A percentile compares a stretch with the other conserved stretches of the same genome.
Conservation (phyloP, 805 yeast genomes). For the Lipomyces japonicus region DNA sequence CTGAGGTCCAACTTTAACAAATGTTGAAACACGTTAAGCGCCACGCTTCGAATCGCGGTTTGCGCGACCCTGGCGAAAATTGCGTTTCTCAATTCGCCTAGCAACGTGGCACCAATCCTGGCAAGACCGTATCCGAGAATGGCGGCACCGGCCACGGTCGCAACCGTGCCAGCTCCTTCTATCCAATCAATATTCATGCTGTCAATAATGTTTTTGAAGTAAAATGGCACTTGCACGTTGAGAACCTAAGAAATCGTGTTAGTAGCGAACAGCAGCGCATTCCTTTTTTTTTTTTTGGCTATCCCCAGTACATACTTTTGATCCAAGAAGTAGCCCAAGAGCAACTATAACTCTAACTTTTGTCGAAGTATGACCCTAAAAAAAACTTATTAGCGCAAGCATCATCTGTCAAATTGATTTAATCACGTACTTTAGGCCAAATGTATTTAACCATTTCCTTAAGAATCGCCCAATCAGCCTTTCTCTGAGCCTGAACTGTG, state of each 20-base stretch:
- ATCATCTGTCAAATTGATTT: background rate
- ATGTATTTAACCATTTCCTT: constrained; percentile 62
- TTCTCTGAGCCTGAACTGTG: constrained; percentile 15
- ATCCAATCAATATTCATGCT: constrained; percentile 90
- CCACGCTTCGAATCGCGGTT: constrained; percentile 85
- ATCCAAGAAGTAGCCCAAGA: constrained; percentile 62
- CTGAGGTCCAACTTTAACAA: constrained; percentile 77
- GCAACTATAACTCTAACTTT: constrained; percentile 76
- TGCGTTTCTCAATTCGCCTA: constrained; percentile 94
- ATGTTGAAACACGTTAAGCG: constrained; percentile 80
- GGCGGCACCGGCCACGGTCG: constrained; percentile 61
- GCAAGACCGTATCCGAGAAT: constrained; percentile 90
- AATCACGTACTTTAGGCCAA: constrained; percentile 58
- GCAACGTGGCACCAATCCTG: constrained; percentile 86
- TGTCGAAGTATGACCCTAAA: constrained; percentile 53
- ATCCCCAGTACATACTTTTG: constrained; percentile 46
- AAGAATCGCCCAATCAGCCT: constrained; percentile 45
- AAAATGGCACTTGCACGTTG: constrained; percentile 95
- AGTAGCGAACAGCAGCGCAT: background rate
- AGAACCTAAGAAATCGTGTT: constrained; percentile 41
- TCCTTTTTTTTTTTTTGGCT: background rate
- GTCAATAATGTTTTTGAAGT: constrained; percentile 83
- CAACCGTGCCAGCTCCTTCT: constrained; percentile 56
- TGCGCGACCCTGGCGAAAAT: constrained; percentile 95
- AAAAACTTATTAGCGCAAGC: background rate